Evolutionary conservation across 805 yeast species (phyloP).

Genomic region (Candida endomychidarum): DNA sequence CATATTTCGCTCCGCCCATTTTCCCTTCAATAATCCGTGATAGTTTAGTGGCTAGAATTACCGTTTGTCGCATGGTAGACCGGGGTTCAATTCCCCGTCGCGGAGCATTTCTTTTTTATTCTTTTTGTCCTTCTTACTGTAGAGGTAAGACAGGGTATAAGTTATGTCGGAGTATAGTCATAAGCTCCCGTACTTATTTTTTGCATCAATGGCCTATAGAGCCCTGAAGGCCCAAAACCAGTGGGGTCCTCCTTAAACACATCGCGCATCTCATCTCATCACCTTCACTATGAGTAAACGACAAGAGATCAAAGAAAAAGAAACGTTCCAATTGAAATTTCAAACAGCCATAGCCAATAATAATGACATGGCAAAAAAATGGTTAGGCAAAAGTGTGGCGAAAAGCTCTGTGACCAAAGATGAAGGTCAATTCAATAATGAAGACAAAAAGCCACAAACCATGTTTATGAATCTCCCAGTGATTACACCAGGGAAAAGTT

Average conservation of each 20-base stretch:
- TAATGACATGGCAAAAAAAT: slow-evolving; percentile 17
- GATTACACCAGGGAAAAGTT: slow-evolving; percentile 19
- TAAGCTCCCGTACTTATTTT: too few species aligned
- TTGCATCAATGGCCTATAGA: too few species aligned
- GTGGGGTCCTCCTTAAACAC: too few species aligned
- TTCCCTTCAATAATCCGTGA: slow-evolving; percentile 10
- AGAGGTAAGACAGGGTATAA: too few species aligned
- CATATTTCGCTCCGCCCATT: too few species aligned
- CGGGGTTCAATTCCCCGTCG: slow-evolving; percentile 15
- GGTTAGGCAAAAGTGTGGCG: slow-evolving; percentile 9
- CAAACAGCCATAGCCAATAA: slow-evolving; percentile 42
- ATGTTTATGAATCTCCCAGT: slow-evolving; percentile 36
- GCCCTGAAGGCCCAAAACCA: too few species aligned
- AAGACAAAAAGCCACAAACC: too few species aligned
- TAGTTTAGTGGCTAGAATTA: slow-evolving; percentile 14
- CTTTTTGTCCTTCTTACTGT: background rate
- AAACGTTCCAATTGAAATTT: slow-evolving; percentile 46
- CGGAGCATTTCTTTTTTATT: slow-evolving; percentile 11
- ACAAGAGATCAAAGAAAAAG: slow-evolving; percentile 46
- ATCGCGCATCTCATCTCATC: background rate
- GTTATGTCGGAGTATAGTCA: too few species aligned
- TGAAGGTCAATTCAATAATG: too few species aligned
- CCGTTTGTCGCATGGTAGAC: slow-evolving; percentile 14
- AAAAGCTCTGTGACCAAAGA: too few species aligned
- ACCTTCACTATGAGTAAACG: slow-evolving; percentile 23